Base-by-base conservation (phyloP, 164 flowering plant species). In the Paratinospora sagittata region DNA sequence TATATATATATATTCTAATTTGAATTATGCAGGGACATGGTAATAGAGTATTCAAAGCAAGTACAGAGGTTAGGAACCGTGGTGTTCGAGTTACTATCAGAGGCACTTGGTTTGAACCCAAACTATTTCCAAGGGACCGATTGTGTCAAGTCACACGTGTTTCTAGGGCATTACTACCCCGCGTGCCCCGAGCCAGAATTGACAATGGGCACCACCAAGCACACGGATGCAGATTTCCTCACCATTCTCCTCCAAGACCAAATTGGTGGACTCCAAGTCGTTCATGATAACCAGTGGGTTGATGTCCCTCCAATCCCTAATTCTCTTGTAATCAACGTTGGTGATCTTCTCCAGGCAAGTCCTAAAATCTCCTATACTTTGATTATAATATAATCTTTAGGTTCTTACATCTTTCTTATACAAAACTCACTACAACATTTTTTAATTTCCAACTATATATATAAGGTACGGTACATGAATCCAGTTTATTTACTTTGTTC, bases 181-280 rank as follows among this genome's bases (percentile, higher is more conserved):
- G 34, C 69, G 7, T 45, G 58, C 39, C 69, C 69, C 4, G 21
- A 67, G 14, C 69, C 58, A 41, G 69, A 67, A 34, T 34, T 67
- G 16, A 67, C 69, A 21, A 24, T 67, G 26, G 69, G 69, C 11
- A 14, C 34, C 13, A 17, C 57, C 30, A 23, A 8, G 55, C 69
- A 67, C 14, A 7, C 69, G 1, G 69, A 67, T n/a, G 24, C 58
- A 11, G 33, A 19, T 2, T 21, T 45, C 26, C 69, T 67, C 58
- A 67, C 47, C 19, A 45, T 67, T 4, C 69, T 67, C 4, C 69
- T 67, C 57, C 69, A 67, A 67, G 69, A 67, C 57, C 8, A 43
- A 12, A 67, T 67, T 43, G 69, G 36, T 45, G 58, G 69, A 1
- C 69, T 43, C 30, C 58, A 67, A 26, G 69, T 67, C 8, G 17